Evolutionary conservation across 1,284 basidiomycete genomes (phyloP).

Genomic region (Vanrija sp.): DNA sequence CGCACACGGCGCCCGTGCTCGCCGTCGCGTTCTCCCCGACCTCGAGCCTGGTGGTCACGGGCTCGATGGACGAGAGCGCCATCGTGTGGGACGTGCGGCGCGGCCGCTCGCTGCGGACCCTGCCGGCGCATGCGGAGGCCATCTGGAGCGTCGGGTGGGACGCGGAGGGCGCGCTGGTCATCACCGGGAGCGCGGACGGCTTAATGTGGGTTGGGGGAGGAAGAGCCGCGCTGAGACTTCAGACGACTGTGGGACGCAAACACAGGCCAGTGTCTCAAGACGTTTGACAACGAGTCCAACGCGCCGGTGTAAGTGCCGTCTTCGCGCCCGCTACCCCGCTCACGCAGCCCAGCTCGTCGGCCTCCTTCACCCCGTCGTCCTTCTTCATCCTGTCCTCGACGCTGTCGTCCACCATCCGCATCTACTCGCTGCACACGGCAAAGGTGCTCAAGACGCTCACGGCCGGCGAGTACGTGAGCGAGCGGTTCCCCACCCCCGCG

Average conservation of each 20-base stretch:
- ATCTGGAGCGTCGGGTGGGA: conserved; percentile 92
- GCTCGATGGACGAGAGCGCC: conserved; percentile 91
- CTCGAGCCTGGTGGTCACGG: conserved; percentile 83
- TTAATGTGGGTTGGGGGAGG: conserved; percentile 67
- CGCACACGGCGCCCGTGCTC: conserved; percentile 91
- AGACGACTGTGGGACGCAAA: conserved; percentile 96
- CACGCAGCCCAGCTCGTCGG: conserved; percentile 31
- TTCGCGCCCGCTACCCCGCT: conserved; percentile 5
- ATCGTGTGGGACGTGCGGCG: conserved; percentile 90
- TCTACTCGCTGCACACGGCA: conserved; percentile 92
- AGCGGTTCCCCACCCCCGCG: conserved; percentile 34
- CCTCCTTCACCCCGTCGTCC: conserved; percentile 83
- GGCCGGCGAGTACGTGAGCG: conserved; percentile 26
- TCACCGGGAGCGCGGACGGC: conserved; percentile 92
- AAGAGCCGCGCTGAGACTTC: conserved; percentile 2
- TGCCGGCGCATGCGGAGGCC: conserved; percentile 95
- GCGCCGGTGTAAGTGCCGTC: conserved; percentile 67
- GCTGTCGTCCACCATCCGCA: conserved; percentile 83
- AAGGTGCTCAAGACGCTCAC: conserved; percentile 82
- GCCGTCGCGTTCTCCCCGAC: conserved; percentile 86
- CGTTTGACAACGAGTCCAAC: conserved; percentile 91
- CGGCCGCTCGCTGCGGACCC: conserved; percentile 72
- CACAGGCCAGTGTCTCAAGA: conserved; percentile 95
- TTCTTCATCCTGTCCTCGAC: conserved; percentile 71
- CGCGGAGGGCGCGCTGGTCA: conserved; percentile 87